Evolutionary conservation across 768 basidiomycete genomes (phyloP).

Genomic region (Crepidotus variabilis): DNA sequence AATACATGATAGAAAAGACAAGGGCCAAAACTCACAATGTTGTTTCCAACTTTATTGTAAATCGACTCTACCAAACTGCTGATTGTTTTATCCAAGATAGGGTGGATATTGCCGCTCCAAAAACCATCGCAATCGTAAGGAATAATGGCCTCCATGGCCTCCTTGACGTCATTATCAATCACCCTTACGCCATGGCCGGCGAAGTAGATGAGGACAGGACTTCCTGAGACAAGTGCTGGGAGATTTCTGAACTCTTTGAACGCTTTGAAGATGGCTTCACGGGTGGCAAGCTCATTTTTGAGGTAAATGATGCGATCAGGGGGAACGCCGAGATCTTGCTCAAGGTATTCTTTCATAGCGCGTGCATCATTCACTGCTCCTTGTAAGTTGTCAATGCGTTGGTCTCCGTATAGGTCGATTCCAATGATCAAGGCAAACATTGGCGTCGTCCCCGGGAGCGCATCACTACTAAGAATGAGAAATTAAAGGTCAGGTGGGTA

Average conservation of each 20-base stretch:
- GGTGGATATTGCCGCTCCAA: neutral
- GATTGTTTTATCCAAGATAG: slow-evolving; percentile 11
- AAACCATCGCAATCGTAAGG: slow-evolving; percentile 5
- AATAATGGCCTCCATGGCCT: slow-evolving; percentile 2
- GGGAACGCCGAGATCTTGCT: neutral
- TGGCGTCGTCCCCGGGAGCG: no score
- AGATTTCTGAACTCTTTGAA: slow-evolving; percentile 1
- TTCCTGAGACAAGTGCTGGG: neutral
- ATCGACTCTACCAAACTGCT: slow-evolving; percentile 8
- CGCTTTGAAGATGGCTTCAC: slow-evolving; percentile 5
- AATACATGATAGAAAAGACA: neutral
- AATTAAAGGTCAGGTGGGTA: no score
- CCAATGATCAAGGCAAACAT: slow-evolving; percentile 9
- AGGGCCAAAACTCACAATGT: slow-evolving; percentile 9
- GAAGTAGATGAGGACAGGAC: slow-evolving; percentile 11
- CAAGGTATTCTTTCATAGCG: slow-evolving; percentile 2
- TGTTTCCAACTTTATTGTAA: slow-evolving; percentile 12
- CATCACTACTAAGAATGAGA: no score
- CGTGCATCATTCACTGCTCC: slow-evolving; percentile 8
- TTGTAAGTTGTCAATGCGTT: neutral
- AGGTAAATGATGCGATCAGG: slow-evolving; percentile 2
- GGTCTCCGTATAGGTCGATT: slow-evolving; percentile 5
- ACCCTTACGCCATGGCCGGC: slow-evolving; percentile 10
- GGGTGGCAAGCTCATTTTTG: slow-evolving; percentile 6
- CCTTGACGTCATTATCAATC: neutral